Conservation (phyloP, 305 asterid species). For the Fraxinus baroniana region DNA sequence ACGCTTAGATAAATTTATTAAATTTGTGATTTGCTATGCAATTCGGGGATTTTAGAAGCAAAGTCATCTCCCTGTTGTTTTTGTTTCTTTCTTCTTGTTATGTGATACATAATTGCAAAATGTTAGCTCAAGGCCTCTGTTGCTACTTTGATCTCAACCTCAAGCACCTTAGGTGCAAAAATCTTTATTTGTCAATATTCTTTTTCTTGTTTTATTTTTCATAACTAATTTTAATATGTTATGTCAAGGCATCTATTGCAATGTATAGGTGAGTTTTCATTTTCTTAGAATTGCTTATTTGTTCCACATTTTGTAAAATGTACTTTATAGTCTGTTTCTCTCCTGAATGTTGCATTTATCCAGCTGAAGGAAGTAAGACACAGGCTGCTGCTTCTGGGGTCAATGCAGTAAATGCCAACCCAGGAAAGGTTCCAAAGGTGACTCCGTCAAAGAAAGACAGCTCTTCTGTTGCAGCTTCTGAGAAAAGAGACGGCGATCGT, state of each 20-base stretch:
- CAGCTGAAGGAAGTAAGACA: slow-evolving; percentile 65
- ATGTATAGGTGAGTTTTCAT: background rate
- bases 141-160: background rate
- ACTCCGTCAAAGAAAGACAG: slow-evolving; percentile 57
- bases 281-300: slow-evolving; percentile 2
- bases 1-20: background rate
- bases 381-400: slow-evolving; percentile 48
- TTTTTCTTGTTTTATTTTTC: background rate
- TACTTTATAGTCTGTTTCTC: background rate
- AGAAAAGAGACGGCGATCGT: slow-evolving; percentile 64
- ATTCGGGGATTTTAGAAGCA: background rate
- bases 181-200: background rate
- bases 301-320: slow-evolving; percentile 1
- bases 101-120: slow-evolving; percentile 3
- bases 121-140: slow-evolving; percentile 8
- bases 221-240: background rate
- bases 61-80: background rate
- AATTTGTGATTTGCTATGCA: background rate
- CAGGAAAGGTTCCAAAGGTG: slow-evolving; percentile 56
- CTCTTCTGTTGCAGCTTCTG: slow-evolving; percentile 57
- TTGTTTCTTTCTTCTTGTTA: background rate
- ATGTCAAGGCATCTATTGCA: slow-evolving; percentile 11
- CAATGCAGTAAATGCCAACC: slow-evolving; percentile 41
- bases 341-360: slow-evolving; percentile 21
- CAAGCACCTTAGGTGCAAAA: background rate